These are phyloP conservation scores for Diaporthe citriasiana DNA, from an alignment of 2,329 filamentous ascomycete species.

Conservation along the genomic window DNA sequence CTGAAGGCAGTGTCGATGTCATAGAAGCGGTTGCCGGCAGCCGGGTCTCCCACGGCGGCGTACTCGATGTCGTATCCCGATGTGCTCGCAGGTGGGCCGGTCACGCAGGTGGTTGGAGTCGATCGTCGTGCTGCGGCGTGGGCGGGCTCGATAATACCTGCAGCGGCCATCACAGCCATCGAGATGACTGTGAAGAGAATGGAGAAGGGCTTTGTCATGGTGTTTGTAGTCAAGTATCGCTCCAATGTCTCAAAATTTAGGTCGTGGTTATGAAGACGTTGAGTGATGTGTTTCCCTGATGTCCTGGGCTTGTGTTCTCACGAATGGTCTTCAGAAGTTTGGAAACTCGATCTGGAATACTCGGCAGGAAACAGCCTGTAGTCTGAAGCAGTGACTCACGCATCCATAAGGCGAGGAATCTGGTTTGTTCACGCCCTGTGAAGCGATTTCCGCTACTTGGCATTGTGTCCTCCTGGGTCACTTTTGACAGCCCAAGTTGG, in stretches of 20 bases:
- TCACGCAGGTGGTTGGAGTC: conserved; percentile 34
- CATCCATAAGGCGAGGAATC: not conserved
- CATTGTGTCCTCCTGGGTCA: not conserved
- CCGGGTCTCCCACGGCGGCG: conserved; percentile 26
- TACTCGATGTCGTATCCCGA: conserved; percentile 32
- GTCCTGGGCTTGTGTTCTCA: not conserved
- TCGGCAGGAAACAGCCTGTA: not conserved
- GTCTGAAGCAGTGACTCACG: not conserved
- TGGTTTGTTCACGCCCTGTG: conserved; percentile 6
- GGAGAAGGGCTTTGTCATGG: not conserved
- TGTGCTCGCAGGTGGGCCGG: conserved; percentile 17
- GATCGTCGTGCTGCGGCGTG: not conserved
- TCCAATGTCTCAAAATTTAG: no score
- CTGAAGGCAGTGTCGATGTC: conserved; percentile 38
- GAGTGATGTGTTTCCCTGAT: not conserved
- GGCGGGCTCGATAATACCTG: not conserved
- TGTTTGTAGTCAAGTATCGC: not conserved
- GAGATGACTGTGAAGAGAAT: conserved; percentile 8
- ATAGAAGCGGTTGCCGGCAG: conserved; percentile 26
- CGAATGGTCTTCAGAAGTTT: not conserved
- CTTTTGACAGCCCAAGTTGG: not conserved
- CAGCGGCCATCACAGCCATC: conserved; percentile 6
- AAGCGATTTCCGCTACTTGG: conserved; percentile 18
- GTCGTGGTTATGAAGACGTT: not conserved
- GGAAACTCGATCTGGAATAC: not conserved